Evolutionary conservation across 2,329 filamentous ascomycete species (phyloP).

Genomic region (Fusarium multiceps): DNA sequence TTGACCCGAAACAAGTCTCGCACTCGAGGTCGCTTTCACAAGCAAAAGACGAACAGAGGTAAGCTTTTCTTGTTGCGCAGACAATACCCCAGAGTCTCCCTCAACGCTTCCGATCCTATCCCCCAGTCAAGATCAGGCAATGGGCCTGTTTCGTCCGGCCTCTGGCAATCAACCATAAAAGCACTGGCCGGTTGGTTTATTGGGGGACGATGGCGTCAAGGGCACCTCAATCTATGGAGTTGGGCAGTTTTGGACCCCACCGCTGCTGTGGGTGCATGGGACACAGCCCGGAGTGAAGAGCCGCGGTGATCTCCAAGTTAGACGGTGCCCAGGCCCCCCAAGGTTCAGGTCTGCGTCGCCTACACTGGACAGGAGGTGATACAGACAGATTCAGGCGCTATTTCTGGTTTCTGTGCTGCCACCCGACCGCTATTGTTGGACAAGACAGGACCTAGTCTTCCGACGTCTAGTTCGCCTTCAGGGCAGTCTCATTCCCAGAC

Average conservation of each 20-base stretch:
- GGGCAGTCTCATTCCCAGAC: conserved; percentile 6
- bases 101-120: neutral
- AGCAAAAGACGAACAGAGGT: conserved; percentile 22
- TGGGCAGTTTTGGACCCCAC: conserved; percentile 26
- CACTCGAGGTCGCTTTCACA: conserved; percentile 7
- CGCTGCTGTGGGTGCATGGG: conserved; percentile 6
- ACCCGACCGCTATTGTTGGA: conserved; percentile 8
- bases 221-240: conserved; percentile 19
- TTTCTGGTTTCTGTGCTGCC: neutral
- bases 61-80: conserved; percentile 17
- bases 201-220: conserved; percentile 32
- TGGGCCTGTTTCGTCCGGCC: neutral
- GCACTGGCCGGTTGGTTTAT: conserved; percentile 8
- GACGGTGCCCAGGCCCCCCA: conserved; percentile 4
- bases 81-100: conserved; percentile 16
- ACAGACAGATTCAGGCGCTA: neutral
- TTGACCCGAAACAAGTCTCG: conserved; percentile 26
- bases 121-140: neutral
- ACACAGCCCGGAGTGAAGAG: neutral
- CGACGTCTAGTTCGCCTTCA: neutral
- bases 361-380: neutral
- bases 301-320: neutral
- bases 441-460: neutral
- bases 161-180: neutral
- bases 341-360: neutral